Conservation (phyloP, 371 early-diverging fungal genomes). For the Mortierella sp. region DNA sequence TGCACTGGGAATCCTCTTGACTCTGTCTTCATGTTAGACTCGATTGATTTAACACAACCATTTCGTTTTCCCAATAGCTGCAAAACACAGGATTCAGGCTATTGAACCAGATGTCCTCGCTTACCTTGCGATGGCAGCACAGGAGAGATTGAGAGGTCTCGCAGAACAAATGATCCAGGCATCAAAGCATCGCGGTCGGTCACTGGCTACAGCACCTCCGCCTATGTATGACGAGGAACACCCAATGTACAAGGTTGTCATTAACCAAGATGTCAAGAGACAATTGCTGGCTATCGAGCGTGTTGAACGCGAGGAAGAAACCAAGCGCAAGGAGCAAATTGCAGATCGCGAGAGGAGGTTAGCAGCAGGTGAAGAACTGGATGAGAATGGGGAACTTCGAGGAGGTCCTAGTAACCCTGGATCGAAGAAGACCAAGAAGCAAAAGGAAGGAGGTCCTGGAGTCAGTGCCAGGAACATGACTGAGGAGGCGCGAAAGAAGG, state of each 20-base stretch:
- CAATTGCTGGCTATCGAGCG: constrained; percentile 80
- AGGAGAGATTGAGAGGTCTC: constrained; percentile 71
- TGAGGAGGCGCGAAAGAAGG: constrained; percentile 75
- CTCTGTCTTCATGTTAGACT: too few species aligned
- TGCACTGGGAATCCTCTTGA: too few species aligned
- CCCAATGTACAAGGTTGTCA: constrained; percentile 74
- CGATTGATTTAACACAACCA: too few species aligned
- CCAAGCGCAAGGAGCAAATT: constrained; percentile 65
- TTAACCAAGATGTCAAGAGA: constrained; percentile 74
- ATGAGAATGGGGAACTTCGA: constrained; percentile 52
- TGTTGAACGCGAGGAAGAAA: constrained; percentile 76
- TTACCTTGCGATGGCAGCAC: constrained; percentile 76
- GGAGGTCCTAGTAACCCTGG: constrained; percentile 14
- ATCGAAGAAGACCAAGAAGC: constrained; percentile 63
- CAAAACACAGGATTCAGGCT: constrained; percentile 35
- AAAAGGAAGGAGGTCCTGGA: constrained; percentile 64
- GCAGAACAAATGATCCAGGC: constrained; percentile 77
- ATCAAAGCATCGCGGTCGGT: constrained; percentile 77
- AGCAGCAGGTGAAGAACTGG: constrained; percentile 59
- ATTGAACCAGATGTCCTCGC: constrained; percentile 73
- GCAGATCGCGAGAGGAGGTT: constrained; percentile 61
- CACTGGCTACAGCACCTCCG: constrained; percentile 74
- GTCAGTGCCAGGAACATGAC: constrained; percentile 72
- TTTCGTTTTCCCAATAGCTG: constrained; percentile 6
- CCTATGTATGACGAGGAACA: constrained; percentile 64